Base-by-base conservation (phyloP, 2,329 filamentous ascomycete genomes). In the Golovinomyces cichoracearum region DNA sequence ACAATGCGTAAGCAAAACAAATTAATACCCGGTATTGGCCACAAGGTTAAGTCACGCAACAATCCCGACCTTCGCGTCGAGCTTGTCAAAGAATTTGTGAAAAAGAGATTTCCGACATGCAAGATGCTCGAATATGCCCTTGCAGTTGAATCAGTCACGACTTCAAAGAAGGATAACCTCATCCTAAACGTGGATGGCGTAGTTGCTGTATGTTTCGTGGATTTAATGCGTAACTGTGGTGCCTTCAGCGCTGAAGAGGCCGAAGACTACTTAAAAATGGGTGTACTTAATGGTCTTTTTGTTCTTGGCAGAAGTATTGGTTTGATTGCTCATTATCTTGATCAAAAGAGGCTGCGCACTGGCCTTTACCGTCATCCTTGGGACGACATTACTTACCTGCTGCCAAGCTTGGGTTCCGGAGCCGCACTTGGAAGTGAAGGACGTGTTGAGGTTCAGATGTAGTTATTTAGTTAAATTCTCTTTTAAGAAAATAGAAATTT, bases 1-100 rank as follows among this genome's bases (percentile, higher is more conserved):
- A 83, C 73, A 59, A 95, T 95, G 88, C 79, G 90, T 68, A 98
- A 95, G 74, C 84, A 90, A 70, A 98, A 98, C 80, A 98, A 95
- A 76, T 85, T 98, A 60, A 95, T 98, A 60, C 90, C 90, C 55
- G 90, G 90, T 73, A 98, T 98, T 60, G 90, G 90, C 59, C 90
- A 98, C 76, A 84, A 86, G 68, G 83, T 98, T 74, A 98, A 98
- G 78, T 98, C 90, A 57, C 82, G 90, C 62, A 94, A 95, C 76
- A 98, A 98, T 79, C 90, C 90, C 54, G 90, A 98, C 77, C 80
- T 98, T 59, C 90, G 90, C 74, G 90, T 98, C 59, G 88, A 95
- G 72, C 81, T 98, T 51, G 90, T 98, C 63, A 98, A 95, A 76
- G 88, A 98, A 69, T 98, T 90, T 66, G 90, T 93, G 63, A 74